Evolutionary conservation across 2,329 filamentous ascomycete genomes (phyloP).

Genomic region (Hypoxylon sp.): DNA sequence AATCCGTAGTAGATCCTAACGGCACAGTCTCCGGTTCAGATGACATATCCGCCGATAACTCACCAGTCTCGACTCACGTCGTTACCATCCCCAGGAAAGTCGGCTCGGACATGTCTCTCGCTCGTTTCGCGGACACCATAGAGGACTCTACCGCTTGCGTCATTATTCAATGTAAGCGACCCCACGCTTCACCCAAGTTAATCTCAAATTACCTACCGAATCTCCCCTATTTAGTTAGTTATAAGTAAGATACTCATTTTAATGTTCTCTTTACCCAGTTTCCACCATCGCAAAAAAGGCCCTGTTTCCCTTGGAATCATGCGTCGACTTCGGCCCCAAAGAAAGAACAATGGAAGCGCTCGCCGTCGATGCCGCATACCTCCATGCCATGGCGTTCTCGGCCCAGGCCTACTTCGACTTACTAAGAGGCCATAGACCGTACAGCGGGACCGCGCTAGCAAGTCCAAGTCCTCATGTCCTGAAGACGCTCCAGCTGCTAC

Average conservation of each 20-base stretch:
- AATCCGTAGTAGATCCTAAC: background rate
- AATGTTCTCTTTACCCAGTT: slow-evolving; percentile 44
- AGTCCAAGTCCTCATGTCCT: slow-evolving; percentile 49
- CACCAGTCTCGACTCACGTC: slow-evolving; percentile 5
- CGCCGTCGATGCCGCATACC: slow-evolving; percentile 54
- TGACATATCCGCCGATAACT: background rate
- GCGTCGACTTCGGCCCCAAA: slow-evolving; percentile 50
- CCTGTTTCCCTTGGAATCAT: slow-evolving; percentile 55
- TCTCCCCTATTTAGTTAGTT: background rate
- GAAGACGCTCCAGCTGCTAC: slow-evolving; percentile 52
- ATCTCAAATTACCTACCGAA: no score
- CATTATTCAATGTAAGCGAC: slow-evolving; percentile 52
- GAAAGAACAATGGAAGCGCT: slow-evolving; percentile 52
- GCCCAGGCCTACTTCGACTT: slow-evolving; percentile 54
- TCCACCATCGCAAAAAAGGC: slow-evolving; percentile 53
- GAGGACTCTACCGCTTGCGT: slow-evolving; percentile 47
- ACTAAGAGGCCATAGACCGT: slow-evolving; percentile 33
- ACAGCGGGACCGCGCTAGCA: slow-evolving; percentile 19
- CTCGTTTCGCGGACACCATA: slow-evolving; percentile 50
- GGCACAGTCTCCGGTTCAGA: background rate
- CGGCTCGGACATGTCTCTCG: slow-evolving; percentile 46
- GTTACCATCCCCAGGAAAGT: slow-evolving; percentile 34
- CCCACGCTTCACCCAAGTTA: background rate
- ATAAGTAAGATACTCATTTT: background rate
- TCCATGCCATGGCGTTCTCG: slow-evolving; percentile 57